Percentiles rank a stretch among this genome's conserved stretches.
Evolutionary conservation across 768 basidiomycete genomes (phyloP).

Genomic region (Collybia sordida): DNA sequence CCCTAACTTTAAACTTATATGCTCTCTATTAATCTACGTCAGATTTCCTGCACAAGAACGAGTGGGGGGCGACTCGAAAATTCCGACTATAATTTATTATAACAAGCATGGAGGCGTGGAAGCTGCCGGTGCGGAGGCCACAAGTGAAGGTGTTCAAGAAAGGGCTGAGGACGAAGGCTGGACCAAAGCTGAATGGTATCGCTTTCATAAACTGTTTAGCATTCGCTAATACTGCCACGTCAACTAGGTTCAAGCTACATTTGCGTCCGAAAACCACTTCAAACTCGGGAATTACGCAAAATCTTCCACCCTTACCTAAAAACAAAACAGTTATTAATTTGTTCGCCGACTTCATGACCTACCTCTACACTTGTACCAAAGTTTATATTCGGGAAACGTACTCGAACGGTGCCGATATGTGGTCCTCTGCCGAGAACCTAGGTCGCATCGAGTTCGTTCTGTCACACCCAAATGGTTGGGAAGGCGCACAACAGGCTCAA

Average conservation of each 20-base stretch:
- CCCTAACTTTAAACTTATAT: constrained; percentile 17
- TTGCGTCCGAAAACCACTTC: constrained; percentile 10
- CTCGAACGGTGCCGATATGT: constrained; percentile 33
- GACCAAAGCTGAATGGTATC: constrained; percentile 49
- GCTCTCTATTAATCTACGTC: neutral
- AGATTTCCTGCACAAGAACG: constrained; percentile 49
- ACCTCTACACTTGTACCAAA: constrained; percentile 37
- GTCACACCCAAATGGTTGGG: constrained; percentile 61
- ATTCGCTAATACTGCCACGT: too few species aligned
- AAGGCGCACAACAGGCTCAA: constrained; percentile 47
- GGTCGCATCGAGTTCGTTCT: constrained; percentile 42
- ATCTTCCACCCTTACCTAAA: constrained; percentile 39
- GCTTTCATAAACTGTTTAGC: constrained; percentile 15
- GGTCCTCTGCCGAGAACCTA: constrained; percentile 34
- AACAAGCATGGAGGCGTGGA: constrained; percentile 32
- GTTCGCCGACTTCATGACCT: constrained; percentile 46
- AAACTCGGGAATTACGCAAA: constrained; percentile 16
- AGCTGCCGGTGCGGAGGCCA: constrained; percentile 46
- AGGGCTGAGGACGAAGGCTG: constrained; percentile 41
- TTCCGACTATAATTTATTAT: constrained; percentile 46
- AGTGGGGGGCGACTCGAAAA: constrained; percentile 41
- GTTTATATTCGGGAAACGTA: constrained; percentile 43
- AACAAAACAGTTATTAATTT: constrained; percentile 41
- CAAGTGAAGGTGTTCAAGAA: constrained; percentile 33
- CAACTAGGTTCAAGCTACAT: constrained; percentile 28